These are phyloP conservation scores for Lasiodiplodia sp. DNA, from an alignment of 2,329 filamentous ascomycete species.

Conservation along the genomic window DNA sequence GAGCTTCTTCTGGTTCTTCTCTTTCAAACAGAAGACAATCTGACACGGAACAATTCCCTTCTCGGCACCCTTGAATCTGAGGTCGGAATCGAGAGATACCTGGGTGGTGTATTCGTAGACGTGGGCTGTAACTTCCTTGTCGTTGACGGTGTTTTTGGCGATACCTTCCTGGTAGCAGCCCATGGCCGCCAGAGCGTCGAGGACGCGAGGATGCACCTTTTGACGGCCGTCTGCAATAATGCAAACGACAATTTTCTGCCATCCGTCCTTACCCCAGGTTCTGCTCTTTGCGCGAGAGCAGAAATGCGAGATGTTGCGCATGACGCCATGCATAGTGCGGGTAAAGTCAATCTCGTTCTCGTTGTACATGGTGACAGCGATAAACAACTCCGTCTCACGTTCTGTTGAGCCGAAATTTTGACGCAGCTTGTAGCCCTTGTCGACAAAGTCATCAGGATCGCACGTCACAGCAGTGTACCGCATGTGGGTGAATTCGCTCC, in stretches of 20 bases:
- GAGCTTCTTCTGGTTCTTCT: slow-evolving; percentile 96
- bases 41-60: slow-evolving; percentile 98
- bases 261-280: slow-evolving; percentile 95
- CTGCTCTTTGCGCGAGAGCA: slow-evolving; percentile 90
- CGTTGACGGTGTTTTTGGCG: slow-evolving; percentile 97
- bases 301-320: slow-evolving; percentile 98
- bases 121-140: slow-evolving; percentile 92
- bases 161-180: slow-evolving; percentile 98
- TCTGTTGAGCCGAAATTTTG: slow-evolving; percentile 85
- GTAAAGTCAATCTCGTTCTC: slow-evolving; percentile 97
- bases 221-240: slow-evolving; percentile 94
- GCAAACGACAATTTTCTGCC: slow-evolving; percentile 99
- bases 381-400: slow-evolving; percentile 93
- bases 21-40: slow-evolving; percentile 98
- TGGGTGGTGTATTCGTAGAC: slow-evolving; percentile 99
- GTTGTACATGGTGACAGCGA: slow-evolving; percentile 99
- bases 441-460: slow-evolving; percentile 91
- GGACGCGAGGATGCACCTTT: slow-evolving; percentile 89
- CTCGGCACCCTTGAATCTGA: slow-evolving; percentile 99
- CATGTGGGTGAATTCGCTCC: slow-evolving; percentile 98
- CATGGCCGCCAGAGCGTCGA: slow-evolving; percentile 95
- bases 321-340: slow-evolving; percentile 96
- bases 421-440: slow-evolving; percentile 87
- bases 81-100: slow-evolving; percentile 90
- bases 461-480: slow-evolving; percentile 98